These are phyloP conservation scores for Didymella segeticola DNA, from an alignment of 2,329 filamentous ascomycete species.

Conservation along the genomic window DNA sequence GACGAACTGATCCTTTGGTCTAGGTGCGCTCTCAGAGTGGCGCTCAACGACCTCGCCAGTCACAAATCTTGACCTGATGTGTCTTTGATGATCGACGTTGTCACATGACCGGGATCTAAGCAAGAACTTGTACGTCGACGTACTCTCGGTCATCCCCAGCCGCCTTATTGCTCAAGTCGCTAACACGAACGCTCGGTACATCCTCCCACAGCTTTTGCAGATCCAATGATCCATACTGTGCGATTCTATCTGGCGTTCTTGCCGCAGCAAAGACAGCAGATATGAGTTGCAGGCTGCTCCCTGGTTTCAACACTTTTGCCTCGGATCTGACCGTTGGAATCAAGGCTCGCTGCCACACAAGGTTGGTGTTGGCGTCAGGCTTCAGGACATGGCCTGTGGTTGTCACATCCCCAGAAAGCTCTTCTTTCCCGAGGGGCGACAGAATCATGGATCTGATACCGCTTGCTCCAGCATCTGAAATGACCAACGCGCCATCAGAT, in stretches of 20 bases:
- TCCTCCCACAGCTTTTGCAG: conserved; percentile 32
- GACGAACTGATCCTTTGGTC: too few relatives aligned
- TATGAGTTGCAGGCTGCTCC: conserved; percentile 7
- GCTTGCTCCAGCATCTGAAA: conserved; percentile 38
- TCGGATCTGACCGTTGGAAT: conserved; percentile 34
- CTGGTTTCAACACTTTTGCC: background rate
- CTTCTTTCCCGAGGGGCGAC: background rate
- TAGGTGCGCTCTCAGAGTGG: too few relatives aligned
- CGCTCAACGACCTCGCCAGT: too few relatives aligned
- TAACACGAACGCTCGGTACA: conserved; percentile 19
- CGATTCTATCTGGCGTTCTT: conserved; percentile 21
- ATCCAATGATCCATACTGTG: conserved; percentile 23
- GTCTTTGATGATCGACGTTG: too few relatives aligned
- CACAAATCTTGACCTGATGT: too few relatives aligned
- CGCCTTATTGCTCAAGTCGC: background rate
- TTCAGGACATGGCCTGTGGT: conserved; percentile 30
- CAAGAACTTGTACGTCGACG: background rate
- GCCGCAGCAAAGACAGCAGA: conserved; percentile 36
- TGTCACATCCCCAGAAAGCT: background rate
- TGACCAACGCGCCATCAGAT: conserved; percentile 21
- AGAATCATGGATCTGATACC: conserved; percentile 27
- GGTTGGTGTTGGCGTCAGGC: conserved; percentile 46
- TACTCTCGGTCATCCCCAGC: background rate
- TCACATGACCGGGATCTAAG: too few relatives aligned
- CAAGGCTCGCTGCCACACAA: conserved; percentile 44